Base-by-base conservation (phyloP, 75 land plant genomes). In the Pinus taeda region DNA sequence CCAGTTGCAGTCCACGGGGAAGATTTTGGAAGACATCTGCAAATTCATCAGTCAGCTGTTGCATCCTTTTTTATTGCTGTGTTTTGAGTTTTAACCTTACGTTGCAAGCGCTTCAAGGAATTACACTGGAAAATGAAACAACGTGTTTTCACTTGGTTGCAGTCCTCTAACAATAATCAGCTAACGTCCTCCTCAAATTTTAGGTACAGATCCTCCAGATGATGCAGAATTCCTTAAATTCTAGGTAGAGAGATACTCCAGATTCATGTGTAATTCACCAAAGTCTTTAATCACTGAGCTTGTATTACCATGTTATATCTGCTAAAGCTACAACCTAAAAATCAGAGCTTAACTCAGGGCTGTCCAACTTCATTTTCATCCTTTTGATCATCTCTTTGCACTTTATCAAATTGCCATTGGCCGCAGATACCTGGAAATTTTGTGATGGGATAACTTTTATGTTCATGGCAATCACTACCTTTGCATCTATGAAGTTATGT, bases 71-170 rank as follows among this genome's bases (percentile, higher is more conserved):
- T 49, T 49, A 49, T 63, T 63, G 66, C 15, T 26, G 14, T 29
- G 13, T 15, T 63, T 26, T 63, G 66, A 26, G 26, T 33, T 3
- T 63, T 22, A 22, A 22, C 15, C 66, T 29, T 29, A 4, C 26
- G 1, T 3, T 63, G 26, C 15, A 26, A 29, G 66, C 36, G 36
- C 30, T 63, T 33, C 14, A 29, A 13, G 29, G 36, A 49, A 29
- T 63, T 63, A 33, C 66, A 29, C 15, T 63, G 66, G 66, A 63
- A 63, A 63, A 26, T 26, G 66, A 63, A 29, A 63, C 66, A 66
- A 30, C 8, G 6, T 66, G 15, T 15, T 66, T 36, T 3, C 39
- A 17, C 36, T 30, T 36, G 49, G 36, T 66, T 37, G 39, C 71
- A 5, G 20, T 15, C 21, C 45, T 66, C 33, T 36, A 33, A 66